These are phyloP conservation scores for Xylaria sp. DNA, from an alignment of 2,329 filamentous ascomycete genomes.

Conservation along the genomic window DNA sequence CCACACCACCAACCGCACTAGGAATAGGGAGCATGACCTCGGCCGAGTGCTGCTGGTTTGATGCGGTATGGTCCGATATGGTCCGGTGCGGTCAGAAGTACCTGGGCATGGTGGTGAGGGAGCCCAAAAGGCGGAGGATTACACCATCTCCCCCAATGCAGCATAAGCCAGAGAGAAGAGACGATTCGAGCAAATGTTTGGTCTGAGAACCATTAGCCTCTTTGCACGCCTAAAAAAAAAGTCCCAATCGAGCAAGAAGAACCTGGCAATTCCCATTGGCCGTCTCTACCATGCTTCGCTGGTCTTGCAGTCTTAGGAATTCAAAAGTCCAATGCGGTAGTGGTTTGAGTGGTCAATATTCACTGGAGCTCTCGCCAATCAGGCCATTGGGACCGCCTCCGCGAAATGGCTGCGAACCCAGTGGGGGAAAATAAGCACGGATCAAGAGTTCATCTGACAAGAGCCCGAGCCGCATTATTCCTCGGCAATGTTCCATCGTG, in stretches of 20 bases:
- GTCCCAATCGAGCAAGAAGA: slow-evolving; percentile 32
- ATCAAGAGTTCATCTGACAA: slow-evolving; percentile 51
- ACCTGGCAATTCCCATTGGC: slow-evolving; percentile 42
- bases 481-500: slow-evolving; percentile 29
- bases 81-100: not conserved
- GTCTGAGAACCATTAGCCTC: slow-evolving; percentile 47
- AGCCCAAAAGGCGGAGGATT: slow-evolving; percentile 13
- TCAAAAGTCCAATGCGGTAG: slow-evolving; percentile 43
- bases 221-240: slow-evolving; percentile 39
- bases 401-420: slow-evolving; percentile 36
- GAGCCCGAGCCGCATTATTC: slow-evolving; percentile 44
- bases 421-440: slow-evolving; percentile 49
- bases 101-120: slow-evolving; percentile 22
- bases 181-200: slow-evolving; percentile 35
- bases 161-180: slow-evolving; percentile 4
- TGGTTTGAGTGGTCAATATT: slow-evolving; percentile 47
- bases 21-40: slow-evolving; percentile 37
- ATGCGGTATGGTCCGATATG: slow-evolving; percentile 3
- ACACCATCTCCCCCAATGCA: slow-evolving; percentile 3
- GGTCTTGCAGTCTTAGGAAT: slow-evolving; percentile 43
- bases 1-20: slow-evolving; percentile 33
- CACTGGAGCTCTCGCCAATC: slow-evolving; percentile 49
- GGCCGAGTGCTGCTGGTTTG: not conserved
- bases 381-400: slow-evolving; percentile 42
- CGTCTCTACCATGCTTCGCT: slow-evolving; percentile 41